Conservation (phyloP, 495 filamentous ascomycete species). For the Glutinoglossum americanum region DNA sequence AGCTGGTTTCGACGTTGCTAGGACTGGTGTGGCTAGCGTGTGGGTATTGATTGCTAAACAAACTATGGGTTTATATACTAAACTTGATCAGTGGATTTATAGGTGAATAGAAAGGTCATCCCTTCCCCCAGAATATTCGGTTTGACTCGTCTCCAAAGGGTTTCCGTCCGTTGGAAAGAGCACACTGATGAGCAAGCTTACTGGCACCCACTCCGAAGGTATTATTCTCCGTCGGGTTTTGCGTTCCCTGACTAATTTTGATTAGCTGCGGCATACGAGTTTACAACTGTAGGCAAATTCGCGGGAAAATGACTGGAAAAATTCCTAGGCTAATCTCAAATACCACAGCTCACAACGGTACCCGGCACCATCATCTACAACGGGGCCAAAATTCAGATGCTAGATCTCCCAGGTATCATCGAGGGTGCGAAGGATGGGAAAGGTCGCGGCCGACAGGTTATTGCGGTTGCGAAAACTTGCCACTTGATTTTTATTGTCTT, state of each 20-base stretch:
- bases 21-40: conserved; percentile 91
- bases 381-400: conserved; percentile 93
- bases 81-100: conserved; percentile 24
- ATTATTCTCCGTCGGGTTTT: not conserved
- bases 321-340: conserved; percentile 5
- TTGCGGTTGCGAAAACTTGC: conserved; percentile 96
- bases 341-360: conserved; percentile 55
- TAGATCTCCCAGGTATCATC: conserved; percentile 97
- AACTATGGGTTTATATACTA: not conserved
- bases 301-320: not conserved
- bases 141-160: conserved; percentile 9
- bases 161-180: conserved; percentile 97
- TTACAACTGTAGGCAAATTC: conserved; percentile 43
- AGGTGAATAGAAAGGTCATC: conserved; percentile 9
- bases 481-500: conserved; percentile 97
- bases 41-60: conserved; percentile 30
- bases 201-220: conserved; percentile 89
- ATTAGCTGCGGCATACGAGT: conserved; percentile 82
- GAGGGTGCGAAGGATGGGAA: conserved; percentile 97
- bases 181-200: conserved; percentile 86
- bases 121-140: not conserved
- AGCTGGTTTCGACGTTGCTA: conserved; percentile 93
- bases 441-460: conserved; percentile 94
- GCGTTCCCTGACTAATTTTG: conserved; percentile 6
- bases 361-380: conserved; percentile 94